Evolutionary conservation across 73 alveolate genomes (phyloP).

Genomic region (Tetrahymena thermophila): DNA sequence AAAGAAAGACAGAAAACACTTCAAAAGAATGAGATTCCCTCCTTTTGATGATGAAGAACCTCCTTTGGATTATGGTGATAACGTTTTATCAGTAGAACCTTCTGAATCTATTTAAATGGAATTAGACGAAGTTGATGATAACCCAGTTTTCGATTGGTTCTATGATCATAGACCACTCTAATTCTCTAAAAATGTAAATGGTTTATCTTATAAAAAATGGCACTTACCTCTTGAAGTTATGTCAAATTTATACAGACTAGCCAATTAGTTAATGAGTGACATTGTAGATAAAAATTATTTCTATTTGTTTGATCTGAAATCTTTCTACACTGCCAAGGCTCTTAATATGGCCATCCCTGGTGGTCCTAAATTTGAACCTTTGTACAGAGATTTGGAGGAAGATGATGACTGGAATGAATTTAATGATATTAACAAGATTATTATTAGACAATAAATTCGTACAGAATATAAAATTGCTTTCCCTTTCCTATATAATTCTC

Average conservation of each 20-base stretch:
- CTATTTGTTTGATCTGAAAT: slow-evolving; percentile 92
- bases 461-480: slow-evolving; percentile 99
- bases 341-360: slow-evolving; percentile 99
- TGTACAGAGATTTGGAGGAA: slow-evolving; percentile 87
- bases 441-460: slow-evolving; percentile 94
- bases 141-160: slow-evolving; percentile 98
- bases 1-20: slow-evolving; percentile 99
- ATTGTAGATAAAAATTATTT: slow-evolving; percentile 95
- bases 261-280: slow-evolving; percentile 96
- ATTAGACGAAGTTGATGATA: slow-evolving; percentile 98
- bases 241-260: slow-evolving; percentile 93
- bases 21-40: slow-evolving; percentile 99
- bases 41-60: slow-evolving; percentile 99
- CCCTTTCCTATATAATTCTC: slow-evolving; percentile 97
- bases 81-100: slow-evolving; percentile 96
- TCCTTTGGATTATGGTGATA: slow-evolving; percentile 99
- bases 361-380: slow-evolving; percentile 99
- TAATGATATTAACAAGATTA: slow-evolving; percentile 98
- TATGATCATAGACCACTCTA: slow-evolving; percentile 93
- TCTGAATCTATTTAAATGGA: slow-evolving; percentile 98
- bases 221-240: slow-evolving; percentile 83
- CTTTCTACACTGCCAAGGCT: slow-evolving; percentile 99
- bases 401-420: slow-evolving; percentile 99
- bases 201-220: slow-evolving; percentile 97
- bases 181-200: slow-evolving; percentile 93